Conservation (phyloP, 441 rosid species). For the Macaranga tanarius region DNA sequence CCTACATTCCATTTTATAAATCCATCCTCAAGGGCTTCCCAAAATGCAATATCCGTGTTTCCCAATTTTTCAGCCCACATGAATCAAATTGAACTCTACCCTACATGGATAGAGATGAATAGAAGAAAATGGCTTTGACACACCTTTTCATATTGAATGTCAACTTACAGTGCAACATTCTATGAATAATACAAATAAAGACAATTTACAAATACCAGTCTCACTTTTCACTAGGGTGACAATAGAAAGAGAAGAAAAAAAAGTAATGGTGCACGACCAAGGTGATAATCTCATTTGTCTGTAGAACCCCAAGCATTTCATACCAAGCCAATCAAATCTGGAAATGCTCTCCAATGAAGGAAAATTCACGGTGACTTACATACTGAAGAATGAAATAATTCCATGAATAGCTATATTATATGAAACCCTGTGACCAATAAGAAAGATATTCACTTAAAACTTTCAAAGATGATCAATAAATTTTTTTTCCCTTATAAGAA, state of each 20-base stretch:
- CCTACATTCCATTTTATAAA: neutral
- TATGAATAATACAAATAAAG: neutral
- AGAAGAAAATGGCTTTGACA: neutral
- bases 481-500: neutral
- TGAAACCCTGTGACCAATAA: too few relatives aligned
- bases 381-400: neutral
- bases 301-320: neutral
- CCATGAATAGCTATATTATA: neutral
- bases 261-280: neutral
- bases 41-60: neutral
- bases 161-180: neutral
- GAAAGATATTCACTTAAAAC: neutral
- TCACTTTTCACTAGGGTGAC: neutral
- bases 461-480: neutral
- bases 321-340: neutral
- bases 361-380: neutral
- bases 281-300: neutral
- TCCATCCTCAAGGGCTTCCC: neutral
- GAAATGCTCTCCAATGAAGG: neutral
- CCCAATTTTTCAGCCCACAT: neutral
- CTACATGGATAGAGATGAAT: neutral
- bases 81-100: neutral
- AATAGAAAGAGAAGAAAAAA: neutral
- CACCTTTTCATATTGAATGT: neutral
- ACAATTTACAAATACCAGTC: neutral